phyloP scores from a whole-genome alignment of 129 eudicot species.

The Silybum marianum region DNA sequence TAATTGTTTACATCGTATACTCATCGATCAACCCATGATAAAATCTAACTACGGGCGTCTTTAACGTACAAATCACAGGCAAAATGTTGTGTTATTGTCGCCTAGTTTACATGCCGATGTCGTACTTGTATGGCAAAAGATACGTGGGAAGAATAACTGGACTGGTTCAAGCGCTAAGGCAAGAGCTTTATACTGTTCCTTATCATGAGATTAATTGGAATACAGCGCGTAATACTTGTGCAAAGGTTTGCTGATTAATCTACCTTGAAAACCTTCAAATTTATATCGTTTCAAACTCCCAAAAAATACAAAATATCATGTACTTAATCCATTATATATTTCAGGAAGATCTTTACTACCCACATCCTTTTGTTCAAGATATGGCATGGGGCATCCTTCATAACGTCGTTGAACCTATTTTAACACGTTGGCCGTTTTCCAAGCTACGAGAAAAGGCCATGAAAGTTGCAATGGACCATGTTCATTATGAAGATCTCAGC shows the following conservation, averaged over 20 bases:
- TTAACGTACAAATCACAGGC: constrained; percentile 36
- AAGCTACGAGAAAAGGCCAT: constrained; percentile 51
- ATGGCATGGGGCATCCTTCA: constrained; percentile 52
- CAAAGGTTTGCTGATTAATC: constrained; percentile 42
- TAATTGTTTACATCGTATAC: neutral
- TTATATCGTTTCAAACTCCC: neutral
- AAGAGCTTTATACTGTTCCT: constrained; percentile 50
- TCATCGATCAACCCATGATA: neutral
- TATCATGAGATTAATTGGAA: constrained; percentile 61
- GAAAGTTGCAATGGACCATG: constrained; percentile 50
- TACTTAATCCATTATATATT: neutral
- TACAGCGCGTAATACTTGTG: constrained; percentile 51
- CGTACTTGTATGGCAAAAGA: constrained; percentile 61
- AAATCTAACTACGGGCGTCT: neutral
- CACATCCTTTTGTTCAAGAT: constrained; percentile 57
- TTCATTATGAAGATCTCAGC: constrained; percentile 66
- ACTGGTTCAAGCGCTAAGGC: constrained; percentile 47
- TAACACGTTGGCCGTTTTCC: constrained; percentile 51
- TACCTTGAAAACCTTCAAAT: neutral
- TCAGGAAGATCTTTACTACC: constrained; percentile 72
- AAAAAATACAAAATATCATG: neutral
- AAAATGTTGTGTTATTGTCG: constrained; percentile 63
- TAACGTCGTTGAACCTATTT: constrained; percentile 50
- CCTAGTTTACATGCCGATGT: constrained; percentile 63
- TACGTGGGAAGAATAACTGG: constrained; percentile 56